A percentile compares a stretch with the other conserved stretches of the same genome.
phyloP scores from a whole-genome alignment of 2,329 filamentous ascomycete genomes.

The Botrytis sinoallii region DNA sequence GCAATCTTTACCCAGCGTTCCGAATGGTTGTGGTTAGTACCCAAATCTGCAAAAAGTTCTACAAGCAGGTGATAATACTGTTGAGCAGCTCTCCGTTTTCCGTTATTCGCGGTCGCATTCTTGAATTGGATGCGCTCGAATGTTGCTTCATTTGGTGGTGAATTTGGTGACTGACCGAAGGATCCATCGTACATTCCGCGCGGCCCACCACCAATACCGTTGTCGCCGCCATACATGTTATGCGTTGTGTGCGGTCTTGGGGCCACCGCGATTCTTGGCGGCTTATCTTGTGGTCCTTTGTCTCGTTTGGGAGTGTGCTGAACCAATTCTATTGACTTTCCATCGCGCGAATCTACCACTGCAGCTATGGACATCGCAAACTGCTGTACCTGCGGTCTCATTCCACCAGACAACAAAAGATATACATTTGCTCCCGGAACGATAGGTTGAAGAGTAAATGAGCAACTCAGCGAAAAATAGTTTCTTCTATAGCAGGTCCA shows the following conservation, averaged over 20 bases:
- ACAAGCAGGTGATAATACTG: conserved; percentile 72
- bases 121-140: conserved; percentile 77
- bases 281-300: conserved; percentile 64
- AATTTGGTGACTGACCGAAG: conserved; percentile 32
- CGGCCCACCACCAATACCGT: conserved; percentile 25
- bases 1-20: conserved; percentile 57
- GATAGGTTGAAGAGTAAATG: conserved; percentile 54
- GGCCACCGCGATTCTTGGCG: conserved; percentile 45
- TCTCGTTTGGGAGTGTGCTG: conserved; percentile 73
- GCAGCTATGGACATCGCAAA: conserved; percentile 67
- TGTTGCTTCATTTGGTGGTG: conserved; percentile 35
- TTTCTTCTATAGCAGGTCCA: conserved; percentile 75
- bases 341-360: conserved; percentile 58
- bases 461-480: conserved; percentile 67
- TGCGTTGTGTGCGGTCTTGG: conserved; percentile 34
- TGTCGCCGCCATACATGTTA: conserved; percentile 30
- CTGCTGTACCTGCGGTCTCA: conserved; percentile 46
- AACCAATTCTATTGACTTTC: conserved; percentile 68
- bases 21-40: conserved; percentile 30
- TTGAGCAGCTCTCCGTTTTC: conserved; percentile 68
- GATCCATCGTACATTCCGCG: conserved; percentile 27
- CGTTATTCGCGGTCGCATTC: conserved; percentile 71
- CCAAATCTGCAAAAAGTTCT: conserved; percentile 60
- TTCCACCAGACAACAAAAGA: conserved; percentile 30
- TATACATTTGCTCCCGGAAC: conserved; percentile 43